Base-by-base conservation (phyloP, 352 stramenopile species). In the Globisporangium cylindrosporum region DNA sequence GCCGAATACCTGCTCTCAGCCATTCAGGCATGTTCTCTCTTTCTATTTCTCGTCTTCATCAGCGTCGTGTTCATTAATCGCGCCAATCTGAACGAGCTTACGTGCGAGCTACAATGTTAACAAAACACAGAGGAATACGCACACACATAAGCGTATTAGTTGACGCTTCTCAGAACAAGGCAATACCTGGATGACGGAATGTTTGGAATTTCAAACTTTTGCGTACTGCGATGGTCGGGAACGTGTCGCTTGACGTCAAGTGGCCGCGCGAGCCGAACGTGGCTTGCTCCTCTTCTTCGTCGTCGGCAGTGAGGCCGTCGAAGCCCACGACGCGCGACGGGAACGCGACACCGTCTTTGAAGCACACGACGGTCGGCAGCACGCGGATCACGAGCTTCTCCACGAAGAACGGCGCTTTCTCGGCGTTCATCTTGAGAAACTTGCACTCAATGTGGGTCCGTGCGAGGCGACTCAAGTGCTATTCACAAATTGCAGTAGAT, bases 401-500 rank as follows among this genome's bases (percentile, higher is more conserved):
- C 14, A 98, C 92, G 22, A 99, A 90, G 76, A 98, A 99, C 41
- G 93, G 95, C 56, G 95, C 88, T 73, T 99, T 99, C 69, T 97
- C 86, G 0, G 95, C 95, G 77, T 99, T 91, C 41, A 99, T 82
- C 66, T 95, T 92, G 48, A 98, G 68, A 69, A 99, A 98, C 51
- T 99, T 99, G 69, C 92, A 97, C 73, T 98, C 90, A 70, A 95
- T 87, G 67, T 93, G 84, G 29, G 43, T 72, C 32, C 75, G 76
- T 15, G 86, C 81, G n/a, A 95, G 56, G 27, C 80, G 77, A 15
- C 46, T 59, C 27, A 95, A 54, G 70, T 95, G 88, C 74, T 83
- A 51, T 29, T 36, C 43, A 10, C 18, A 8, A 1, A 22, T 38
- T 38, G 41, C 41, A 49, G 18, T 4, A 68, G 1, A 36, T 9